Percentiles rank a stretch among this genome's conserved stretches.
Conservation (phyloP, 2,329 filamentous ascomycete species). For the Ceratocystis cubensis region DNA sequence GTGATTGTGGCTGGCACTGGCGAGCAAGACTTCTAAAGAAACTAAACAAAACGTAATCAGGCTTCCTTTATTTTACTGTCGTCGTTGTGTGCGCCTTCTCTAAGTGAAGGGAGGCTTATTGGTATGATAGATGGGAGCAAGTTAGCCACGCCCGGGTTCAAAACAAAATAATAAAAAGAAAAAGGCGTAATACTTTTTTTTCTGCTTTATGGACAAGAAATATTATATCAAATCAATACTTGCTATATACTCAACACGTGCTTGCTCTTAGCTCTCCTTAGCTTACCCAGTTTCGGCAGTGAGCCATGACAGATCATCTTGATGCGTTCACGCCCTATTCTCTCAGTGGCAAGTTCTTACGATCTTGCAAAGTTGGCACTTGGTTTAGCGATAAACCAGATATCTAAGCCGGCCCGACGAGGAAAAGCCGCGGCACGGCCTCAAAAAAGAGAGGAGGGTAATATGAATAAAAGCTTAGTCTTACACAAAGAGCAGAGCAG, state of each 20-base stretch:
- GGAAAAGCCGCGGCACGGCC: too few species aligned
- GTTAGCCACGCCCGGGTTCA: not conserved
- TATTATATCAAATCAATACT: not conserved
- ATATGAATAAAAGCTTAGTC: too few species aligned
- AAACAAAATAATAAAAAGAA: constrained; percentile 17
- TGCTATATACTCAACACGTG: not conserved
- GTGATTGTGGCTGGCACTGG: constrained; percentile 83
- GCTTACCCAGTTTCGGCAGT: not conserved
- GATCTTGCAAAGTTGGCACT: not conserved
- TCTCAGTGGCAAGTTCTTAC: not conserved
- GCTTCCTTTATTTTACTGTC: not conserved
- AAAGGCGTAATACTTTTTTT: constrained; percentile 3
- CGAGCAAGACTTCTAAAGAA: constrained; percentile 67
- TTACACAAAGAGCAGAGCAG: too few species aligned
- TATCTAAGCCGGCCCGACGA: not conserved
- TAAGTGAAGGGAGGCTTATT: not conserved
- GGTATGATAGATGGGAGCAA: constrained; percentile 11
- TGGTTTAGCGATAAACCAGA: not conserved
- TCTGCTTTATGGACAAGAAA: not conserved
- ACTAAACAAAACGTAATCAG: constrained; percentile 24
- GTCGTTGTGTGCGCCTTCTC: not conserved
- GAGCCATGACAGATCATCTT: not conserved
- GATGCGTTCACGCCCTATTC: not conserved
- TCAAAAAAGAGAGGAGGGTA: not conserved
- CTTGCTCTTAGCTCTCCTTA: not conserved